A percentile compares a stretch with the other conserved stretches of the same genome.
These are phyloP conservation scores for Eimeria necatrix DNA, from an alignment of 169 alveolate genomes.

Conservation along the genomic window DNA sequence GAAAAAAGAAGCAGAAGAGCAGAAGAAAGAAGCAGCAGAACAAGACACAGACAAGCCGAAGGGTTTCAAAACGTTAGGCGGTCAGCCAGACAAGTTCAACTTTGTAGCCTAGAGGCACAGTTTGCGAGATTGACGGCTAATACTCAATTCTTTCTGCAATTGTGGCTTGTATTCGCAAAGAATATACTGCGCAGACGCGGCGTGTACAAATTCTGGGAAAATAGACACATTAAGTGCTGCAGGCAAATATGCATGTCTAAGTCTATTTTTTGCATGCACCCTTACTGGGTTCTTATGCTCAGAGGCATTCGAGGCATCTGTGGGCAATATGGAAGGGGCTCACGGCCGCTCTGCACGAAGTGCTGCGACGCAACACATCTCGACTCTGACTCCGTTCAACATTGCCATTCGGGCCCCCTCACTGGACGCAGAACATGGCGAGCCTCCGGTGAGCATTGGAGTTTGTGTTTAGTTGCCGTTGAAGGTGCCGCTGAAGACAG, in stretches of 20 bases:
- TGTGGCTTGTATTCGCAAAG: too few relatives aligned
- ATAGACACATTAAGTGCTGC: background rate
- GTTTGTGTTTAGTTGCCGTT: background rate
- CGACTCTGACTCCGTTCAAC: conserved; percentile 38
- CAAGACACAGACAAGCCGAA: too few relatives aligned
- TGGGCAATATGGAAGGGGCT: background rate
- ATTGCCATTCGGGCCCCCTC: conserved; percentile 63
- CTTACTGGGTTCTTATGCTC: background rate
- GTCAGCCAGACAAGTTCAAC: too few relatives aligned
- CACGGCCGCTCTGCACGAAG: background rate
- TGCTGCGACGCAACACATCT: conserved; percentile 38
- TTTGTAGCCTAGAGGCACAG: too few relatives aligned
- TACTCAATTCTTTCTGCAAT: too few relatives aligned
- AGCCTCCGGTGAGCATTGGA: background rate
- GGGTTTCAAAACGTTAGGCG: too few relatives aligned
- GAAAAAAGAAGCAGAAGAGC: too few relatives aligned
- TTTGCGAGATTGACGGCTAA: too few relatives aligned
- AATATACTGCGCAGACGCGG: too few relatives aligned
- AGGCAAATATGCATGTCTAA: background rate
- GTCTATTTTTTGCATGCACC: background rate
- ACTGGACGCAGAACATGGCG: conserved; percentile 2
- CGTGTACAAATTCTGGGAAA: too few relatives aligned
- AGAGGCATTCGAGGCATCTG: background rate
- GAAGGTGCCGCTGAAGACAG: too few relatives aligned
- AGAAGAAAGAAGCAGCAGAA: too few relatives aligned